Evolutionary conservation across 176 grass and related monocot genomes (phyloP).

Genomic region (Tillandsia leiboldiana): DNA sequence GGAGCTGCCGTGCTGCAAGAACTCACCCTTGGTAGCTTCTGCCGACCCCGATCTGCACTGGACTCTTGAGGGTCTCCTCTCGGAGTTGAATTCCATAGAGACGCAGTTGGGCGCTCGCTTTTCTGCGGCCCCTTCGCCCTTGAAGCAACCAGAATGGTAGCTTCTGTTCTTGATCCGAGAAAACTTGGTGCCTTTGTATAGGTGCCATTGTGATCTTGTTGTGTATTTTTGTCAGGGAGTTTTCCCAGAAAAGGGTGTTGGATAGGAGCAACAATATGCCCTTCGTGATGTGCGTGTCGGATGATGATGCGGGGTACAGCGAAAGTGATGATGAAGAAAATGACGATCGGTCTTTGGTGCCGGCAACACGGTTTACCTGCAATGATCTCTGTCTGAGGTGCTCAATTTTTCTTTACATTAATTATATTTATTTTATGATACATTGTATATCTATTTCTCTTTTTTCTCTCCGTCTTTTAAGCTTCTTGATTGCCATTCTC

Average conservation of each 20-base stretch:
- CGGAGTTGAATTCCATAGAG: slow-evolving; percentile 5
- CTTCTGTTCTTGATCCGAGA: neutral
- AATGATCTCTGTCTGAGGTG: neutral
- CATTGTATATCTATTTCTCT: neutral
- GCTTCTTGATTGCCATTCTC: neutral
- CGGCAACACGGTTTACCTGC: neutral
- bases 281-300: neutral
- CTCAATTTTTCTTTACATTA: neutral
- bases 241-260: neutral
- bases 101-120: neutral
- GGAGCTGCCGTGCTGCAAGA: slow-evolving; percentile 6
- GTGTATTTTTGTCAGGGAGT: neutral
- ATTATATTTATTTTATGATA: neutral
- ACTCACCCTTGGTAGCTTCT: slow-evolving; percentile 5
- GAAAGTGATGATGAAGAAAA: neutral
- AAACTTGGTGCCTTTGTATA: neutral
- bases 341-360: neutral
- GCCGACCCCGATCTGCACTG: neutral
- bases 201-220: neutral
- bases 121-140: neutral
- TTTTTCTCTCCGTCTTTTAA: neutral
- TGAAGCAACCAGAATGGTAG: neutral
- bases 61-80: slow-evolving; percentile 7
- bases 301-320: neutral
- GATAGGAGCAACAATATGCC: neutral